A percentile compares a stretch with the other conserved stretches of the same genome.
phyloP scores from a whole-genome alignment of 352 stramenopile genomes.

The Globisporangium paroecandrum region DNA sequence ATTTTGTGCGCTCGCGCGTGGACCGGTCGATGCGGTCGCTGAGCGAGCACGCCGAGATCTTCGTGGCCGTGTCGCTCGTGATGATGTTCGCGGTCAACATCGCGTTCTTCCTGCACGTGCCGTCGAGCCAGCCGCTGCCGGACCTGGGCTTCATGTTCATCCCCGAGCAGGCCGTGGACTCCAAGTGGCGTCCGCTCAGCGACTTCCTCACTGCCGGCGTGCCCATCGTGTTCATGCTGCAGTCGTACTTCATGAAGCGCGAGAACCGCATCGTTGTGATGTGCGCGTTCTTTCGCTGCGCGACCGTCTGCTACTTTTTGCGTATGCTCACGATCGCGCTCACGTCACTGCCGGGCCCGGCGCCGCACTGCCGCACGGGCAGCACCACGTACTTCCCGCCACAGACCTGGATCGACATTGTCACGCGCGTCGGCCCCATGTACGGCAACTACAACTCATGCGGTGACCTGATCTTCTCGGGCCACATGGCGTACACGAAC shows the following conservation, averaged over 20 bases:
- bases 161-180: slow-evolving; percentile 55
- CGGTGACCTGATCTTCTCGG: slow-evolving; percentile 75
- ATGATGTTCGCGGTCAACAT: slow-evolving; percentile 76
- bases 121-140: slow-evolving; percentile 45
- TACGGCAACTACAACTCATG: slow-evolving; percentile 79
- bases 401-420: slow-evolving; percentile 66
- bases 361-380: slow-evolving; percentile 54
- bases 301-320: slow-evolving; percentile 70
- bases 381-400: slow-evolving; percentile 59
- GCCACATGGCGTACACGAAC: slow-evolving; percentile 72
- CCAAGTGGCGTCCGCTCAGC: slow-evolving; percentile 55
- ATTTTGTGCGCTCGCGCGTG: slow-evolving; percentile 35
- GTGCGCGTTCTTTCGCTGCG: slow-evolving; percentile 62
- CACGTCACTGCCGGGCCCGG: slow-evolving; percentile 66
- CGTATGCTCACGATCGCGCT: slow-evolving; percentile 62
- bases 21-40: slow-evolving; percentile 39
- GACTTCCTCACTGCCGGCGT: slow-evolving; percentile 62
- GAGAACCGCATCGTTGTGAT: slow-evolving; percentile 48
- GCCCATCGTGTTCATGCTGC: slow-evolving; percentile 56
- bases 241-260: slow-evolving; percentile 47
- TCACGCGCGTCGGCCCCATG: slow-evolving; percentile 64
- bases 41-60: slow-evolving; percentile 64
- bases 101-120: slow-evolving; percentile 68
- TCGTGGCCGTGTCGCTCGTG: slow-evolving; percentile 54
- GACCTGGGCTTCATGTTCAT: slow-evolving; percentile 78